Base-by-base conservation (phyloP, 2,329 filamentous ascomycete genomes). In the Xylogone sp. region DNA sequence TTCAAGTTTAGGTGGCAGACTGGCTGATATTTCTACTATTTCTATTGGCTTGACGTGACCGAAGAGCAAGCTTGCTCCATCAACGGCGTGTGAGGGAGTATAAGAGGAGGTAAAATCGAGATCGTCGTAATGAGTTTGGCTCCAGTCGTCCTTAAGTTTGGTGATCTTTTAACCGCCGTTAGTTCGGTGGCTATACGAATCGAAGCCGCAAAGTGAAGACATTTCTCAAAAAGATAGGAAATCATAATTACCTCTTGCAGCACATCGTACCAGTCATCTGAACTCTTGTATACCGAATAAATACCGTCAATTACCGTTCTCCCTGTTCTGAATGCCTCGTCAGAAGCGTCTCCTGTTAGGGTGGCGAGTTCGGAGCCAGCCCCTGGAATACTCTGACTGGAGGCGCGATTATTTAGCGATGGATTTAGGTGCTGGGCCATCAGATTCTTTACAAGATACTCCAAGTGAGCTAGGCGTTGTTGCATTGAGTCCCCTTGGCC, bases 371-470 rank as follows among this genome's bases (percentile, higher is more conserved):
- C 34, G 5, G 34, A 39, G 5, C 34, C 34, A 39, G 27, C 13
- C 42, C 20, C 42, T 9, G 22, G 20, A 20, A 10, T 21, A 24
- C 42, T 21, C 8, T n/a, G 29, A 1, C 42, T 53, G n/a, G 44
- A 19, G 10, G 20, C 44, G 2, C 19, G 20, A 22, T 46, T 21
- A 39, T 39, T 39, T 19, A 2, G 43, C 42, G 39, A 18, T 13
- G 10, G 39, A 78, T 45, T 78, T 77, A 46, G 43, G n/a, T 24
- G 16, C 18, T 47, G 46, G 42, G 43, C 13, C 21, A 53, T 53
- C 20, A 53, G 43, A 10, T 7, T 50, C 47, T 50, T 53, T 4
- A 53, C 47, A 8, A 50, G 21, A 46, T 8, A 21, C 22, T 53
- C 51, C 39, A 53, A 44, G n/a, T 44, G 19, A 50, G 49, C 44